Evolutionary conservation across 331 rosid species (phyloP), one percentile per base, ranked within the genome.

Genomic region (Pyrus hybrid): DNA sequence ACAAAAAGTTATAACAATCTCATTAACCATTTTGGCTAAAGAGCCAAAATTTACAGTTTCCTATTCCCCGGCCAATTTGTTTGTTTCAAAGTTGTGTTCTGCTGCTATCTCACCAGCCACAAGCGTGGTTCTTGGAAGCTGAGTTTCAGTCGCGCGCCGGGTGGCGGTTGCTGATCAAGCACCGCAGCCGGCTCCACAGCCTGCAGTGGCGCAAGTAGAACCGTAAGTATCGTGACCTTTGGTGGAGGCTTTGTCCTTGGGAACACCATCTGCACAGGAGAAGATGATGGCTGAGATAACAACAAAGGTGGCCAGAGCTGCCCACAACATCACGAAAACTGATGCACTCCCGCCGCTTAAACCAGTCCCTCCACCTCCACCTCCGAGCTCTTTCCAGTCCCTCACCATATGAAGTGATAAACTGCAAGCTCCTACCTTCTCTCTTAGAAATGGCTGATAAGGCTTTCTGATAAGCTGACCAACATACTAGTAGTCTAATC

Each of bases 191-290:
- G 73, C 87, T 2, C 92, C 91, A 26, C 87, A 88, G 1, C 80
- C 92, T 3, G 81, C 83, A 0, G 78, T 16, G 43, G 85, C 22
- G 74, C 93, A 85, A 5, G 86, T 65, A 2, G 93, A 53, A 10
- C 85, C 82, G 35, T 82, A 65, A 7, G 60, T 78, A 14, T 79
- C 71, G 20, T 62, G 67, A 30, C 73, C 71, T n/a, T 63, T 30
- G 5, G 79, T 65, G 12, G 96, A 78, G 77, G 70, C 68, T 71
- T 72, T 87, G 41, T 77, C 78, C 51, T 85, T 86, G 68, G 97
- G 33, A 2, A 80, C 76, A 37, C 93, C 90, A 67, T 87, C 97
- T 64, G 96, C 85, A 68, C 97, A 91, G 70, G 84, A 74, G 83
- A 93, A 85, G 47, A 93, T 73, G 57, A 81, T 58, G 5, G 85